phyloP scores from a whole-genome alignment of 1,139 yeast genomes.

The Blastobotrys malaysiensis region DNA sequence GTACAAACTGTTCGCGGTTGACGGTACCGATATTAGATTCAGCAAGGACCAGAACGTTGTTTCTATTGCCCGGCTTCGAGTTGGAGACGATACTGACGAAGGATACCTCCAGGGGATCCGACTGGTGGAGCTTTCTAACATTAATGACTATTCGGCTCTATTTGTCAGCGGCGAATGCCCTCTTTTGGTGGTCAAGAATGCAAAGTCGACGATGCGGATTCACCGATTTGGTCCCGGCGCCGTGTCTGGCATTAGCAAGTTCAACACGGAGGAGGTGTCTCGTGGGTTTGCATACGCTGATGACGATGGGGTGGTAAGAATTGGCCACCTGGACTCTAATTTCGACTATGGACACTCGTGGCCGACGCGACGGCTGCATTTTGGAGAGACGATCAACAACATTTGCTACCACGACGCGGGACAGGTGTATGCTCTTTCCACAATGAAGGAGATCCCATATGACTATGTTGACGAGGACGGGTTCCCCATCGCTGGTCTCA shows the following conservation, averaged over 20 bases:
- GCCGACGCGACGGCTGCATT: conserved; percentile 22
- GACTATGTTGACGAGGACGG: conserved; percentile 74
- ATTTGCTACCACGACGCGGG: conserved; percentile 70
- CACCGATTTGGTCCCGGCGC: conserved; percentile 64
- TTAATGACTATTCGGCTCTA: conserved; percentile 55
- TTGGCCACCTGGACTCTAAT: conserved; percentile 28
- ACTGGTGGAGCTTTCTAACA: background rate
- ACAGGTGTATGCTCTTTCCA: conserved; percentile 60
- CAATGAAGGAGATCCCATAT: conserved; percentile 55
- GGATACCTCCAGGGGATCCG: background rate
- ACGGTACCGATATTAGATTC: conserved; percentile 34
- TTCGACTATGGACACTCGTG: conserved; percentile 22
- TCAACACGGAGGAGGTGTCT: conserved; percentile 29
- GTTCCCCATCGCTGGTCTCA: conserved; percentile 54
- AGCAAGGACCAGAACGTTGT: background rate
- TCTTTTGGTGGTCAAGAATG: conserved; percentile 58
- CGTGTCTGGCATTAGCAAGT: conserved; percentile 27
- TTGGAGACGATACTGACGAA: background rate
- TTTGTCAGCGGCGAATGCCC: conserved; percentile 76
- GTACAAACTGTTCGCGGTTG: conserved; percentile 53
- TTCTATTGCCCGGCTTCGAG: background rate
- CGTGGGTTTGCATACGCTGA: conserved; percentile 71
- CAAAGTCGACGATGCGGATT: conserved; percentile 60
- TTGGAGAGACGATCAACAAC: conserved; percentile 61
- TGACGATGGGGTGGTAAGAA: conserved; percentile 47